Base-by-base conservation (phyloP, 75 land plant species). In the Pinus tabuliformis region DNA sequence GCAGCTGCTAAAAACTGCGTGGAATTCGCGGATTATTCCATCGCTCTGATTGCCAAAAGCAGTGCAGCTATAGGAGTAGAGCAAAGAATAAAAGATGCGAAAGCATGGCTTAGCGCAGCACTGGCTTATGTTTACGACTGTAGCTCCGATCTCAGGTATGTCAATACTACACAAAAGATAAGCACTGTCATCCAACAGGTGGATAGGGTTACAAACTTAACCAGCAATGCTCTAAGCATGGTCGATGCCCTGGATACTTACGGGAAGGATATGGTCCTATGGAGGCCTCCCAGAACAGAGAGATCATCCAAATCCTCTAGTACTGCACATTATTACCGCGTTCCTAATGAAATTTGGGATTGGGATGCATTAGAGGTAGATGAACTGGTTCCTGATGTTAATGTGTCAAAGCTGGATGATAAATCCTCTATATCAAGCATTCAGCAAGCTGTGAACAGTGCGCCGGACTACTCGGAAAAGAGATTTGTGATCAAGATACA, bases 151-250 rank as follows among this genome's bases (percentile, higher is more conserved):
- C 83, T 86, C 75, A 78, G 84, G 73, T 82, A 87, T 82, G 91
- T 85, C 56, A 78, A 84, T 81, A 75, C 61, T 30, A 70, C 86
- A 4, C 36, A 24, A 20, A 17, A 5, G 0, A 22, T 72, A 16
- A 56, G 17, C 58, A 16, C 6, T 4, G 58, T 56, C 58, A 72
- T 72, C 33, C 24, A 17, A 8, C 6, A 24, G 26, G 83, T 85
- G 36, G 76, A 81, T 73, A 16, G 76, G 56, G 80, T 87, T 73
- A 83, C 85, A 86, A 21, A 78, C 72, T 22, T 54, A 14, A 85
- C 83, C 72, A 93, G 97, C 77, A 89, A 89, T 68, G 96, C 94
- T 13, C 80, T 93, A 8, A 77, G 87, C 80, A 89, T 95, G 92
- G 20, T 86, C 30, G 71, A 76, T 74, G 83, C 97, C 39, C 76